Evolutionary conservation across 306 rosid species (phyloP).

Genomic region (Castanea sativa): DNA sequence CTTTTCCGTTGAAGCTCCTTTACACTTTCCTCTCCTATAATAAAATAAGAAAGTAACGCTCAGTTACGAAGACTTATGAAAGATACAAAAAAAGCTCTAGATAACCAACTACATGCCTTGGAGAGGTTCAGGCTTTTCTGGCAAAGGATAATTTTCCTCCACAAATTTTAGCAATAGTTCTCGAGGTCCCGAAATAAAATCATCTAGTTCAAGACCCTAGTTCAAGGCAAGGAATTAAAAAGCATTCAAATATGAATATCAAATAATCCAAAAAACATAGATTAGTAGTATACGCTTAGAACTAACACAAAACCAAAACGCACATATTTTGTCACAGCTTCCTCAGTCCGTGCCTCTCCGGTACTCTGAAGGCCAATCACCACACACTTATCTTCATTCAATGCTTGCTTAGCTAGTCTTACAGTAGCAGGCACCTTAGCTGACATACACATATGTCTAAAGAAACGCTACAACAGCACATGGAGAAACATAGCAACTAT

Average conservation of each 20-base stretch:
- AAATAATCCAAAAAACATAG: constrained; percentile 9
- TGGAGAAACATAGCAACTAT: constrained; percentile 21
- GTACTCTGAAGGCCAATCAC: constrained; percentile 99
- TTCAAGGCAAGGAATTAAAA: constrained; percentile 14
- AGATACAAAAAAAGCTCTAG: constrained; percentile 16
- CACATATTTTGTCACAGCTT: constrained; percentile 96
- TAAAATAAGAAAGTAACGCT: constrained; percentile 18
- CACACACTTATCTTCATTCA: constrained; percentile 74
- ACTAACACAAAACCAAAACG: constrained; percentile 33
- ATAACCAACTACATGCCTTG: constrained; percentile 51
- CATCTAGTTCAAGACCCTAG: constrained; percentile 97
- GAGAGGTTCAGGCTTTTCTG: constrained; percentile 89
- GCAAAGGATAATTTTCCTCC: constrained; percentile 96
- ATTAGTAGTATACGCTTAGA: constrained; percentile 16
- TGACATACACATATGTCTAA: constrained; percentile 97
- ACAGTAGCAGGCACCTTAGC: constrained; percentile 98
- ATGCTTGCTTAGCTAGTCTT: constrained; percentile 84
- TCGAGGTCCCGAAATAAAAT: constrained; percentile 97
- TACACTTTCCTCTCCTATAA: constrained; percentile 81
- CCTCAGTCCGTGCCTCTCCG: constrained; percentile 99
- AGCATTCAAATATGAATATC: constrained; percentile 4
- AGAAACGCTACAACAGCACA: constrained; percentile 81
- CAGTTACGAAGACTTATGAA: constrained; percentile 21
- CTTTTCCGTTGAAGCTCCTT: constrained; percentile 97
- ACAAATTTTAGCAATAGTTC: constrained; percentile 92